phyloP scores from a whole-genome alignment of 768 basidiomycete species.

The Gloeostereum incarnatum region DNA sequence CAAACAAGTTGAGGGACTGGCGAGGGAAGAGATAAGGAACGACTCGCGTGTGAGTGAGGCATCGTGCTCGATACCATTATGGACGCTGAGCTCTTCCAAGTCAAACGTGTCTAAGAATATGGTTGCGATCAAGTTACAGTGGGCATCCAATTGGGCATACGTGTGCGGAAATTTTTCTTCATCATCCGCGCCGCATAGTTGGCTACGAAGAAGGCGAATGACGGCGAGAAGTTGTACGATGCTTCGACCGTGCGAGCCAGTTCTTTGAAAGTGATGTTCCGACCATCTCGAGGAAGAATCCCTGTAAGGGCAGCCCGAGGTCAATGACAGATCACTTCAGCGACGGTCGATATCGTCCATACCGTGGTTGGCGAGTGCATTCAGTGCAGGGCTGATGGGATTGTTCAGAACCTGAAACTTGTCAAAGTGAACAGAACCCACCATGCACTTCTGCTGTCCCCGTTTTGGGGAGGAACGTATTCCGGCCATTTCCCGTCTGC shows the following conservation, averaged over 20 bases:
- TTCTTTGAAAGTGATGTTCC: constrained; percentile 55
- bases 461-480: constrained; percentile 43
- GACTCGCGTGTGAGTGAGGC: constrained; percentile 50
- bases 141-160: constrained; percentile 1
- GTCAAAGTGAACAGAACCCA: too few relatives aligned
- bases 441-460: constrained; percentile 65
- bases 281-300: constrained; percentile 57
- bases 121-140: neutral
- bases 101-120: constrained; percentile 46
- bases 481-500: constrained; percentile 62
- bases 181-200: constrained; percentile 51
- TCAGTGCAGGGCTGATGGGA: constrained; percentile 71
- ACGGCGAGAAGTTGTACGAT: constrained; percentile 62
- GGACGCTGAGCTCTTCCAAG: constrained; percentile 56
- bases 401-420: too few relatives aligned
- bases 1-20: neutral
- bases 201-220: constrained; percentile 48
- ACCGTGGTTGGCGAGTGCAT: constrained; percentile 84
- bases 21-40: constrained; percentile 11
- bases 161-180: constrained; percentile 39
- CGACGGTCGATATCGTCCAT: constrained; percentile 22
- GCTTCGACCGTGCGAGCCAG: constrained; percentile 30
- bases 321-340: constrained; percentile 1
- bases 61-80: constrained; percentile 73
- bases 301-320: constrained; percentile 39